Percentiles rank a stretch among this genome's conserved stretches.
Evolutionary conservation across 306 rosid genomes (phyloP).

Genomic region (Datisca glomerata): DNA sequence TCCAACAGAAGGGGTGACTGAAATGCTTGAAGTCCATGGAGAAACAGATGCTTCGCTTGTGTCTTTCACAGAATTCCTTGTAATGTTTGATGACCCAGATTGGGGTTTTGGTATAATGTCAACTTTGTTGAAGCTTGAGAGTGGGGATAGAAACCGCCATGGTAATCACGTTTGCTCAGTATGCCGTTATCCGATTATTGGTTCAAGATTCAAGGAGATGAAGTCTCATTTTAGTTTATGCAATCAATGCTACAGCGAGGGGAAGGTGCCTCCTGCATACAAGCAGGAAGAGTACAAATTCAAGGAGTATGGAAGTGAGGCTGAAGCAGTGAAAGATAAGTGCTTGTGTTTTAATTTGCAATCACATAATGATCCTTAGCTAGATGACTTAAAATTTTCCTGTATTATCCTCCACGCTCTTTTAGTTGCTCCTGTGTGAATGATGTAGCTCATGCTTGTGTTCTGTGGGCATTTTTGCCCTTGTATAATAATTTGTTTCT

Average conservation of each 20-base stretch:
- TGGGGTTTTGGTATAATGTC: conserved; percentile 98
- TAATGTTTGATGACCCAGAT: conserved; percentile 79
- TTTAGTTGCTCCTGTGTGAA: conserved; percentile 62
- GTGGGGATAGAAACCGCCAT: conserved; percentile 84
- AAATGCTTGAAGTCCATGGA: conserved; percentile 71
- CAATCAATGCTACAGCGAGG: conserved; percentile 94
- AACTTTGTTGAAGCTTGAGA: conserved; percentile 70
- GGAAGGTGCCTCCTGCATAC: conserved; percentile 84
- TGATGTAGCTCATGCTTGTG: conserved; percentile 32
- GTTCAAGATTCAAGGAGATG: conserved; percentile 82
- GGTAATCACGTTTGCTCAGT: conserved; percentile 65
- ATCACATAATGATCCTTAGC: conserved; percentile 45
- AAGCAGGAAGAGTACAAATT: conserved; percentile 93
- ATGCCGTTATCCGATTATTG: conserved; percentile 82
- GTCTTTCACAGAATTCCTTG: conserved; percentile 72
- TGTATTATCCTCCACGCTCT: conserved; percentile 16
- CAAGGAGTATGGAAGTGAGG: conserved; percentile 75
- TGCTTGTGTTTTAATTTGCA: conserved; percentile 72
- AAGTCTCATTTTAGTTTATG: conserved; percentile 83
- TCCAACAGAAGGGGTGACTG: conserved; percentile 61
- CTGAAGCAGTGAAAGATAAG: conserved; percentile 75
- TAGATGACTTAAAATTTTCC: conserved; percentile 17
- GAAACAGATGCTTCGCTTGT: conserved; percentile 54
- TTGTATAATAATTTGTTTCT: conserved; percentile 45
- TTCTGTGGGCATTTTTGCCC: conserved; percentile 25